Percentiles rank a stretch among this genome's conserved stretches.
Evolutionary conservation across 1,284 basidiomycete species (phyloP).

Genomic region (Ustilago tritici): DNA sequence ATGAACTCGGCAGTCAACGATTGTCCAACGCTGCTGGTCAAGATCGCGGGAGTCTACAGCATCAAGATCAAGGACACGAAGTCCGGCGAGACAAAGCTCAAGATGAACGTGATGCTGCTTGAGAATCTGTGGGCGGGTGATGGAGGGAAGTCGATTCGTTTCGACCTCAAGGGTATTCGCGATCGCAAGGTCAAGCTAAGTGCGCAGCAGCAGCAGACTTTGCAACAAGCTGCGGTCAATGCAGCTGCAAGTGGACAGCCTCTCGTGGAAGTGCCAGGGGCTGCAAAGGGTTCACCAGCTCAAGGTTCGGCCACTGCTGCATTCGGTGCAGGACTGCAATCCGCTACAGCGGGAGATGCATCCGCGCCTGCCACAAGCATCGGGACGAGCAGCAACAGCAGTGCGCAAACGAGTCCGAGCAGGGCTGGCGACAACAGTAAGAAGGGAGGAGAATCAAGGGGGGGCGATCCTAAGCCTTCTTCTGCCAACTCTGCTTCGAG

Average conservation of each 20-base stretch:
- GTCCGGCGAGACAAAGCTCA: slow-evolving; percentile 55
- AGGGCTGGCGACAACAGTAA: slow-evolving; percentile 3
- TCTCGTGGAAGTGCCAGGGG: slow-evolving; percentile 33
- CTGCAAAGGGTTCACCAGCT: slow-evolving; percentile 19
- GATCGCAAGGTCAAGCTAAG: slow-evolving; percentile 57
- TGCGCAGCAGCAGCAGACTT: slow-evolving; percentile 39
- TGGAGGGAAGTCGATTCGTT: slow-evolving; percentile 48
- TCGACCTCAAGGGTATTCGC: slow-evolving; percentile 64
- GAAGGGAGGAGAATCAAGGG: not conserved
- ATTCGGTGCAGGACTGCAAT: slow-evolving; percentile 27
- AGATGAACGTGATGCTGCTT: slow-evolving; percentile 63
- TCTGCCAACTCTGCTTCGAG: slow-evolving; percentile 18
- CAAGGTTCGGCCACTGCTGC: slow-evolving; percentile 32
- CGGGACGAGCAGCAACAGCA: not conserved
- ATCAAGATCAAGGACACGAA: slow-evolving; percentile 65
- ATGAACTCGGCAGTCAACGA: slow-evolving; percentile 55
- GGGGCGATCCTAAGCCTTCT: slow-evolving; percentile 11
- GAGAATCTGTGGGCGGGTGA: slow-evolving; percentile 63
- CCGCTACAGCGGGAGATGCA: slow-evolving; percentile 1
- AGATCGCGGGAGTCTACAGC: slow-evolving; percentile 64
- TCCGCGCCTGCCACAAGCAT: not conserved
- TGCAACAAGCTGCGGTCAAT: slow-evolving; percentile 29
- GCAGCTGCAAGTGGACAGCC: slow-evolving; percentile 22
- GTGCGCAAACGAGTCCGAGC: slow-evolving; percentile 15
- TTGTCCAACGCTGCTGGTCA: slow-evolving; percentile 62